Conservation (phyloP, 139 green algal genomes). For the Spirogloea muscicola region DNA sequence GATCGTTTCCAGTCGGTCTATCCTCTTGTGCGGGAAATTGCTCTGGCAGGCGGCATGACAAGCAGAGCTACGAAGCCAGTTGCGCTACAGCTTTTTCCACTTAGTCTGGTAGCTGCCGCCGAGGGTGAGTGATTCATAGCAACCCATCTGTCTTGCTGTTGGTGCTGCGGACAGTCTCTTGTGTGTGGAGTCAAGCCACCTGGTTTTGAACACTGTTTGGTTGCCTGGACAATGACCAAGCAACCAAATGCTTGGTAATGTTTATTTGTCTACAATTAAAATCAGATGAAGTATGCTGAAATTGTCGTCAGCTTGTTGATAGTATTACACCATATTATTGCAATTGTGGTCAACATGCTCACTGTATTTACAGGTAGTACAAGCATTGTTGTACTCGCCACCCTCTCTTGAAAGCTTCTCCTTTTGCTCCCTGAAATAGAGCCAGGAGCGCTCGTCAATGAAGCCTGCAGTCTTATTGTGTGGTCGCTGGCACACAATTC, state of each 20-base stretch:
- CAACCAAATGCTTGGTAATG: no score
- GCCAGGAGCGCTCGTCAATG: conserved; percentile 11
- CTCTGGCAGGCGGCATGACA: conserved; percentile 5
- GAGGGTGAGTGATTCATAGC: conserved; percentile 38
- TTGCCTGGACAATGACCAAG: no score
- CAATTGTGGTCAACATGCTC: no score
- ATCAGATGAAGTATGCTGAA: neutral
- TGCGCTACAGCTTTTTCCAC: conserved; percentile 20
- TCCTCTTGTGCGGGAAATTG: conserved; percentile 20
- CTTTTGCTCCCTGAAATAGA: conserved; percentile 7
- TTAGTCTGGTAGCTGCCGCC: conserved; percentile 9
- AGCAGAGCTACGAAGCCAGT: conserved; percentile 30
- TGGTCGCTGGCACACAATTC: conserved; percentile 39
- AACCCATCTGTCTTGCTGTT: no score
- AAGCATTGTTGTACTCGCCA: no score
- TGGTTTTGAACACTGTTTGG: no score
- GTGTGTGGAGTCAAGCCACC: no score
- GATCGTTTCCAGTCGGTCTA: conserved; percentile 22
- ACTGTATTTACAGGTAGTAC: no score
- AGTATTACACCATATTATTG: no score
- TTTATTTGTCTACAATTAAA: neutral
- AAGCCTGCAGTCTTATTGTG: conserved; percentile 10
- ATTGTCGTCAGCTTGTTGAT: neutral
- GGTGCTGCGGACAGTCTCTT: no score
- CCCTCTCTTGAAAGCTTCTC: neutral